Evolutionary conservation across 139 green algal genomes (phyloP), one percentile per base, ranked within the genome.

Genomic region (Chlamydomonas urium): DNA sequence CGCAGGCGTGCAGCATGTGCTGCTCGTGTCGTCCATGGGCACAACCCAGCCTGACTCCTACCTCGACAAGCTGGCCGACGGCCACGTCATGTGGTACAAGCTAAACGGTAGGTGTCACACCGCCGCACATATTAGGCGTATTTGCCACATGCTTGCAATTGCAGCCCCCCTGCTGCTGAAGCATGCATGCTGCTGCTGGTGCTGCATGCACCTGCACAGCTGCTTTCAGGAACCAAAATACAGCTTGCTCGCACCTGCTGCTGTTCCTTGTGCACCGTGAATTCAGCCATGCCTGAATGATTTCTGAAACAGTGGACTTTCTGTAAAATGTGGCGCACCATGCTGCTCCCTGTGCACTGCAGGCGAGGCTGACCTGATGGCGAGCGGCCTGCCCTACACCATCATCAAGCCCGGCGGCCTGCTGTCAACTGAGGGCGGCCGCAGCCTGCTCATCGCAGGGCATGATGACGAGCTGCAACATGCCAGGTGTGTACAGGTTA

Each of bases 21-120:
- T 68, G 32, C 28, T 68, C 17, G 60, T 68, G 23, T 68, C 60
- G 5, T 68, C 60, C 19, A 68, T 68, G 60, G 60, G 60, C 8
- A 68, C 60, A 6, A 68, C 60, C 17, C 31, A 42, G 33, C 60
- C 60, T 68, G 60, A 68, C 60, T 45, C 60, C 8, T 68, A 45
- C 60, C 60, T 68, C 17, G 60, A 68, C 60, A 68, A 68, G 60
- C 60, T 68, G 31, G 60, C 17, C 5, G 60, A 68, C 23, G 60
- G 60, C 33, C 60, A 68, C 23, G 60, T n/a, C 10, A 14, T 68
- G 60, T 68, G 37, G 5, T 68, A 68, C 33, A 68, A 68, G 60
- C 33, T 68, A 47, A 68, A 68, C 19, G 60, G 60, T 68, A 26
- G 26, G 24, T 63, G 26, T 21, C 45, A 26, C 45, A 56, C 45